Base-by-base conservation (phyloP, 2,329 filamentous ascomycete species). In the Paecilomyces dactylethromorphus region DNA sequence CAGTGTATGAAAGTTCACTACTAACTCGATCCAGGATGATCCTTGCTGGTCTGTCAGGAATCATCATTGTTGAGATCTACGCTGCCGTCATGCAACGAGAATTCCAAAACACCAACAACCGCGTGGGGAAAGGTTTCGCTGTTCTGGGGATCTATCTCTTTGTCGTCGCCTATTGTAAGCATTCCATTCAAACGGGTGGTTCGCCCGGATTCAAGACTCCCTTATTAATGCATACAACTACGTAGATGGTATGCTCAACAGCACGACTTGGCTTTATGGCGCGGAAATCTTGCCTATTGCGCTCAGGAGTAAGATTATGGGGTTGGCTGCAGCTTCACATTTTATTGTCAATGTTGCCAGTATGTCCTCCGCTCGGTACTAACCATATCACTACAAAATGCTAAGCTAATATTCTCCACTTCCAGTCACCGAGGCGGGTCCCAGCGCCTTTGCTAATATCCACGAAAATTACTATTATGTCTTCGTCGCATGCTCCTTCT, bases 391-490 rank as follows among this genome's bases (percentile, higher is more conserved):
- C 39, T 32, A 54, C 55, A 8, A 45, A 21, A 52, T 54, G 35
- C 52, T 53, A 57, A 56, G 29, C 60, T 58, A 39, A 13, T 56
- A 24, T 15, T 45, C 12, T 52, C 35, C 10, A 18, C 6, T 51
- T 31, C 55, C 18, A 71, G 75, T 82, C 63, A 83, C 81, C 56
- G 79, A 83, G 66, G 81, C 80, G 6, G 82, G 82, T 0, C 82
- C 82, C 0, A 82, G 75, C 56, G 82, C 82, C 0, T 84, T 85
- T 63, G 79, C 80, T 13, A 83, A 77, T 51, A 85, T 85, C 56
- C 66, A 75, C n/a, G 78, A 85, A 63, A 85, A 84, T 62, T 85
- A 84, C 67, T 85, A 85, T 67, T 85, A 84, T 60, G 82, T 85
- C 18, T 85, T 85, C 60, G 81, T 84, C 1, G 78, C 64, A 4